These are phyloP conservation scores for Blastocystis sp. DNA, from an alignment of 352 stramenopile genomes.

Conservation along the genomic window DNA sequence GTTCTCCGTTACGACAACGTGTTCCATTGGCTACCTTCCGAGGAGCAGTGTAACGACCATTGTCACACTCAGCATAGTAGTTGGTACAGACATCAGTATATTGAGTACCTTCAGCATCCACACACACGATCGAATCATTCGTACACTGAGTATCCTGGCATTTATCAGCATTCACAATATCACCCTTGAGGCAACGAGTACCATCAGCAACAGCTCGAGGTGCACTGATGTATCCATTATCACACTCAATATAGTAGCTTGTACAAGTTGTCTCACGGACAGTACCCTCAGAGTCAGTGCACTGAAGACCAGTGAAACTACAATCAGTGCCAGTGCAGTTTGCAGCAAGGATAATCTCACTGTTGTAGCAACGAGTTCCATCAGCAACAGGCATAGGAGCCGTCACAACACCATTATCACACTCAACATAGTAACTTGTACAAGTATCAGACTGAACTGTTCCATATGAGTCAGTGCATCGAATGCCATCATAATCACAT, in stretches of 20 bases:
- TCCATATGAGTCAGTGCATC: background rate
- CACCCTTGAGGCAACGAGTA: conserved; percentile 33
- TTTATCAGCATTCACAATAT: background rate
- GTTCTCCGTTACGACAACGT: conserved; percentile 49
- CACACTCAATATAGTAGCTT: conserved; percentile 55
- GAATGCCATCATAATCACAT: conserved; percentile 55
- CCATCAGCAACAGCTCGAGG: conserved; percentile 53
- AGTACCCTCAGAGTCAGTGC: background rate
- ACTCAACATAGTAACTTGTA: conserved; percentile 55
- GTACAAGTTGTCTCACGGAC: conserved; percentile 15
- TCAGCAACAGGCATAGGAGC: conserved; percentile 32
- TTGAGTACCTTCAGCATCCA: conserved; percentile 10
- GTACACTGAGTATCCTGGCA: background rate
- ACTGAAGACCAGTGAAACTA: conserved; percentile 6
- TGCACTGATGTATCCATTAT: conserved; percentile 7
- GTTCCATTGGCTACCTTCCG: conserved; percentile 51
- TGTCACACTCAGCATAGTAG: conserved; percentile 58
- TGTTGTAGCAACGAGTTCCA: conserved; percentile 40
- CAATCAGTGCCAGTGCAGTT: background rate
- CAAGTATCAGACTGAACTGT: conserved; percentile 26
- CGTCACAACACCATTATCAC: conserved; percentile 24
- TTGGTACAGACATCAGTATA: conserved; percentile 27
- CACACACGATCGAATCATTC: conserved; percentile 28
- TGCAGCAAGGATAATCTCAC: background rate
- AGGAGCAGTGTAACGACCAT: conserved; percentile 15